phyloP scores from a whole-genome alignment of 176 grass and related monocot genomes.

The Cenchrus americanus region DNA sequence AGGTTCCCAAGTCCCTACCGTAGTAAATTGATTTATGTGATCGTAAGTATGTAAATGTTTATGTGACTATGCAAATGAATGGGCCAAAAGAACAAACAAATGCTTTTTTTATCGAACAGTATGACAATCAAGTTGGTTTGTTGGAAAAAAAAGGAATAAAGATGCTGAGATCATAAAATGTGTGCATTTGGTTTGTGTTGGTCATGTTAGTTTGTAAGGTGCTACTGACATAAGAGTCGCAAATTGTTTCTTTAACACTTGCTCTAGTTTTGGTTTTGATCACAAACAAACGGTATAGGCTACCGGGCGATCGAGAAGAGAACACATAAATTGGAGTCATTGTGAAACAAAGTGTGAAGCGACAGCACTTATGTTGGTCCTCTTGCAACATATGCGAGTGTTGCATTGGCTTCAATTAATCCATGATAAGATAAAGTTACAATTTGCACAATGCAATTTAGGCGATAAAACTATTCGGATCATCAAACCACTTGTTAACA shows the following conservation, averaged over 20 bases:
- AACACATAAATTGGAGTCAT: not conserved
- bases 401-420: not conserved
- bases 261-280: not conserved
- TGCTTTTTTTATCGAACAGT: too few relatives aligned
- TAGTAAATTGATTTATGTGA: too few relatives aligned
- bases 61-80: too few relatives aligned
- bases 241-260: not conserved
- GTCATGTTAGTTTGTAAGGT: too few relatives aligned
- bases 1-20: too few relatives aligned
- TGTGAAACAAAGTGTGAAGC: not conserved
- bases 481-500: not conserved
- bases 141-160: not conserved
- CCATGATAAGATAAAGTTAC: not conserved
- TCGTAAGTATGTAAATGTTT: too few relatives aligned
- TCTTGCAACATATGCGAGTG: too few relatives aligned
- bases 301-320: too few relatives aligned
- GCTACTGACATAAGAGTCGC: not conserved
- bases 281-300: not conserved
- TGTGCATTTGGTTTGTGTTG: too few relatives aligned
- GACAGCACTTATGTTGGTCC: not conserved
- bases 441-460: not conserved
- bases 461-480: too few relatives aligned
- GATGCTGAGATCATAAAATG: too few relatives aligned
- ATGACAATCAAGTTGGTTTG: not conserved
- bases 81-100: too few relatives aligned